phyloP scores from a whole-genome alignment of 345 rosid genomes.

The Angophora floribunda region DNA sequence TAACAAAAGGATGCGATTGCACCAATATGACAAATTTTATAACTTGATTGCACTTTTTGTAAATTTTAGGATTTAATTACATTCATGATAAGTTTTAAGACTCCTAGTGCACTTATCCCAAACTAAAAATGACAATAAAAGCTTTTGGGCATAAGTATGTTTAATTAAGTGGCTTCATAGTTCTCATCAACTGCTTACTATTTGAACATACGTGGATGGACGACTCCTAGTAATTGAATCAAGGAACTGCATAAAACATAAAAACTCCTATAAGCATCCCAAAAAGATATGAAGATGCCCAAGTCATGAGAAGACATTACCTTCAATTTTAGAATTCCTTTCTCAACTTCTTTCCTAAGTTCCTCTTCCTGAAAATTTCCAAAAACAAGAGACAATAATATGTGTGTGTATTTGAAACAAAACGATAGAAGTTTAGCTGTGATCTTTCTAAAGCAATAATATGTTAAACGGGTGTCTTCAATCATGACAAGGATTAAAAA shows the following conservation, averaged over 20 bases:
- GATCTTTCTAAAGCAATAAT: not conserved
- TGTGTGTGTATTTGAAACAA: not conserved
- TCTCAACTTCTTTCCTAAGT: constrained; percentile 53
- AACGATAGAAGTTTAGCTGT: not conserved
- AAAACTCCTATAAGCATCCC: not conserved
- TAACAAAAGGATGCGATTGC: no score
- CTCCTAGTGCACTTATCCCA: not conserved
- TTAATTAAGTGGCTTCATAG: not conserved
- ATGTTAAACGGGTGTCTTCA: not conserved
- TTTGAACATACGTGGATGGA: not conserved
- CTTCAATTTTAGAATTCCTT: constrained; percentile 72
- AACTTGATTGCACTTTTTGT: no score
- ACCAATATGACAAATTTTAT: no score
- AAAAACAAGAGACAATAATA: not conserved
- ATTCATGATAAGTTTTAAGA: no score
- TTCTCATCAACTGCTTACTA: not conserved
- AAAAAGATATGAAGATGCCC: not conserved
- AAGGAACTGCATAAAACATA: not conserved
- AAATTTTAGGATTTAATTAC: no score
- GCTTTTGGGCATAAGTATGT: not conserved
- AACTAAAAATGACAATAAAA: no score
- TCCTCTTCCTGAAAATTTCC: constrained; percentile 52
- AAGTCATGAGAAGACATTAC: constrained; percentile 6
- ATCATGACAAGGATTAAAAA: not conserved
- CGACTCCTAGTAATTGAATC: not conserved